Evolutionary conservation across 2,329 filamentous ascomycete genomes (phyloP).

Genomic region (Penicillium sp.): DNA sequence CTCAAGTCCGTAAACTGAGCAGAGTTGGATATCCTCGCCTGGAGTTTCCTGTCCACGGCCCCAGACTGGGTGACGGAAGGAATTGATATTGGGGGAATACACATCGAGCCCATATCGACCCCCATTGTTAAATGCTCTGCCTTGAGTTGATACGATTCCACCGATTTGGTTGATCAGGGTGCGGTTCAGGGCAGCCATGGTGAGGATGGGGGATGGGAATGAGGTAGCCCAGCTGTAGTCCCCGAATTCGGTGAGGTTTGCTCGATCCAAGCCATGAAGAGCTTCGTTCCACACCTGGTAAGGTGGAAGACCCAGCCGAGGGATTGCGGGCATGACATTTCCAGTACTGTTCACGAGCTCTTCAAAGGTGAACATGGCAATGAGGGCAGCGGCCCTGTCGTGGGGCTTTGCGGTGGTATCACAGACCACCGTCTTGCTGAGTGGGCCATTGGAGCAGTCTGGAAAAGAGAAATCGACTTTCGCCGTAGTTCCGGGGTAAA

Average conservation of each 20-base stretch:
- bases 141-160: conserved; percentile 49
- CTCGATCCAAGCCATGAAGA: conserved; percentile 55
- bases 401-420: conserved; percentile 36
- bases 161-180: conserved; percentile 52
- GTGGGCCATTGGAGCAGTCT: conserved; percentile 45
- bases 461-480: conserved; percentile 35
- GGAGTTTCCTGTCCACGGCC: conserved; percentile 55
- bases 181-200: conserved; percentile 57
- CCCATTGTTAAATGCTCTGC: conserved; percentile 56
- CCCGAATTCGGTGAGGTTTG: conserved; percentile 46
- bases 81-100: conserved; percentile 57
- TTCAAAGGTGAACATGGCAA: conserved; percentile 44
- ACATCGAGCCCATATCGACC: conserved; percentile 37
- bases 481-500: conserved; percentile 17
- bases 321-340: conserved; percentile 43
- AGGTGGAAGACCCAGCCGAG: conserved; percentile 48
- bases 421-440: conserved; percentile 46
- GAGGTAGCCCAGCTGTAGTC: conserved; percentile 54
- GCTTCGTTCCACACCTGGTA: conserved; percentile 56
- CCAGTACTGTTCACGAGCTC: conserved; percentile 51
- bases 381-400: conserved; percentile 42
- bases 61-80: conserved; percentile 56
- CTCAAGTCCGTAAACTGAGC: conserved; percentile 44
- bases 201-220: conserved; percentile 56
- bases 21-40: conserved; percentile 48